Conservation (phyloP, 2,329 filamentous ascomycete species). For the Colletotrichum lentis region DNA sequence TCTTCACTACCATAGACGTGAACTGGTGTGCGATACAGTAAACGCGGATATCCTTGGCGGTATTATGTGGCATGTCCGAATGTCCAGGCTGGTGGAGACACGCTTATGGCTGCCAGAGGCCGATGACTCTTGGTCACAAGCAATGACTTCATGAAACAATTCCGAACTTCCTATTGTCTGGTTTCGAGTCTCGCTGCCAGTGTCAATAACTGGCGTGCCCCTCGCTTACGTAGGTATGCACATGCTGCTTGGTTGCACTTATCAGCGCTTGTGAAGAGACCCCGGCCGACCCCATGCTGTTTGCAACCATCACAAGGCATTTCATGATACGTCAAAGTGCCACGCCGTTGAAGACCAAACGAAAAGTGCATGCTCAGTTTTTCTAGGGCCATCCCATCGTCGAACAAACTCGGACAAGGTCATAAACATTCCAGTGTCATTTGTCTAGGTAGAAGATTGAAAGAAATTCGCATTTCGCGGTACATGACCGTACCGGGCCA, state of each 20-base stretch:
- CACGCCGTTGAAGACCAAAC: neutral
- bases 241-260: too few relatives aligned
- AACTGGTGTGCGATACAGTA: too few relatives aligned
- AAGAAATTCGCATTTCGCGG: neutral
- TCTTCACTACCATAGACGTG: too few relatives aligned
- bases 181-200: too few relatives aligned
- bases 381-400: neutral
- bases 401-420: neutral
- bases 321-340: too few relatives aligned
- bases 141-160: neutral
- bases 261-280: too few relatives aligned
- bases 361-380: neutral
- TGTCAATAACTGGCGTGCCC: too few relatives aligned
- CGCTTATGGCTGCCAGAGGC: neutral
- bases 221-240: too few relatives aligned
- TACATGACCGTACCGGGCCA: neutral
- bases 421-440: slow-evolving; percentile 1
- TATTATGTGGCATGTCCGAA: neutral
- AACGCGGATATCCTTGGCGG: too few relatives aligned
- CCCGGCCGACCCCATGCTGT: too few relatives aligned
- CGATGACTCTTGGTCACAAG: neutral
- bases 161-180: neutral
- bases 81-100: neutral
- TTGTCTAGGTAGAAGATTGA: neutral
- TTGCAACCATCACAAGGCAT: too few relatives aligned